A percentile compares a stretch with the other conserved stretches of the same genome.
Conservation (phyloP, 2,329 filamentous ascomycete genomes). For the Arthrobotrys pseudoclavata region DNA sequence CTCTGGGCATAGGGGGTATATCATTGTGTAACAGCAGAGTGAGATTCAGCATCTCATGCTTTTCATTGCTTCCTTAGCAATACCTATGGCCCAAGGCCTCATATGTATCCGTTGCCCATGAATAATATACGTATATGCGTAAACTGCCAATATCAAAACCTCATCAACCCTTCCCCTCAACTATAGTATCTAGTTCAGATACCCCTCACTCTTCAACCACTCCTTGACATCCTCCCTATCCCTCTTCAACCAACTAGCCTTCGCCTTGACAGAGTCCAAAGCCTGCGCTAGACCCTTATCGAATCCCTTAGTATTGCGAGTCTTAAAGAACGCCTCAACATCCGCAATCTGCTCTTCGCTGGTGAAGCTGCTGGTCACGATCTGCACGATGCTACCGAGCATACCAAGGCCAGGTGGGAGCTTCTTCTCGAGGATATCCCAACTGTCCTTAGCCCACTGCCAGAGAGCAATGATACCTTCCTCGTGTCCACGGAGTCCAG, state of each 20-base stretch:
- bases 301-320: constrained; percentile 87
- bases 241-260: constrained; percentile 82
- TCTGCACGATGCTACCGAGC: constrained; percentile 84
- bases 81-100: background rate
- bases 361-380: constrained; percentile 85
- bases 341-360: constrained; percentile 79
- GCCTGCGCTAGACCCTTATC: constrained; percentile 92
- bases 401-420: constrained; percentile 89
- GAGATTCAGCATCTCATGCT: background rate
- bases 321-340: constrained; percentile 83
- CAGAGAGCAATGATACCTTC: constrained; percentile 85
- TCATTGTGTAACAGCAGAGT: background rate
- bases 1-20: background rate
- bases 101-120: constrained; percentile 5
- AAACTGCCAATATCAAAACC: background rate
- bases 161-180: background rate
- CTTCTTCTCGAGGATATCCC: constrained; percentile 84
- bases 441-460: constrained; percentile 86
- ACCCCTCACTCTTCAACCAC: constrained; percentile 78
- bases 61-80: background rate
- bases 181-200: constrained; percentile 65
- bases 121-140: background rate
- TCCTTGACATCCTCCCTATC: constrained; percentile 81
- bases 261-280: constrained; percentile 84
- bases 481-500: constrained; percentile 80